phyloP scores from a whole-genome alignment of 257 asterid genomes.

The Cruciata laevipes region DNA sequence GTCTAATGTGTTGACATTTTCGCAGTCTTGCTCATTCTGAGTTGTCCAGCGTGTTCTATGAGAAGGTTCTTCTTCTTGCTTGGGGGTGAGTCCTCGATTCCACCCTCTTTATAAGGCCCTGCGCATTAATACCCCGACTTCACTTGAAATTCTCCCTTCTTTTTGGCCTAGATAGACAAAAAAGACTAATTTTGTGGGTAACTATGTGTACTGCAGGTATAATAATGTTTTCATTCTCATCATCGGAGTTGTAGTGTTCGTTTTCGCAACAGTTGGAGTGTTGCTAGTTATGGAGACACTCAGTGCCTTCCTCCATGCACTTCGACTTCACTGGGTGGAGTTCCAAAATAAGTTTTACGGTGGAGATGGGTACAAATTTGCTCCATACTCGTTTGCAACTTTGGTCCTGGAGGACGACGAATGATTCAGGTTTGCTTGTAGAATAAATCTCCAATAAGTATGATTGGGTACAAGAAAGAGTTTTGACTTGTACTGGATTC shows the following conservation, averaged over 20 bases:
- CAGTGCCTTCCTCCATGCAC: conserved; percentile 93
- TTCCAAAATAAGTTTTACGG: conserved; percentile 91
- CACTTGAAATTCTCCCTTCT: not conserved
- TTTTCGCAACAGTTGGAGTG: conserved; percentile 87
- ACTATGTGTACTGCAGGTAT: conserved; percentile 44
- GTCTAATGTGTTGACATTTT: conserved; percentile 19
- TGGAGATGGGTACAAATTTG: conserved; percentile 94
- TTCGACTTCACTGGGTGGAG: conserved; percentile 99
- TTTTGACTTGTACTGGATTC: conserved; percentile 28
- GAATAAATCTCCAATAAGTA: conserved; percentile 21
- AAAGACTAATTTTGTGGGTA: not conserved
- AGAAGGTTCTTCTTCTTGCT: conserved; percentile 92
- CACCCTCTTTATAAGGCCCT: not conserved
- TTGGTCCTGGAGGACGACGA: conserved; percentile 58
- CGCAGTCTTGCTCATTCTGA: conserved; percentile 96
- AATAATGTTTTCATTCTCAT: conserved; percentile 63
- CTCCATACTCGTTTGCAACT: conserved; percentile 58
- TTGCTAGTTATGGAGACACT: conserved; percentile 95
- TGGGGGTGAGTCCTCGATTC: conserved; percentile 67
- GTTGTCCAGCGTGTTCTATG: conserved; percentile 80
- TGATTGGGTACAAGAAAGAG: conserved; percentile 21
- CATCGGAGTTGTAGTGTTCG: conserved; percentile 64
- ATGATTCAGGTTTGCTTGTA: conserved; percentile 24
- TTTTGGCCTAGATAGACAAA: not conserved
- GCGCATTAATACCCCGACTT: not conserved